phyloP scores from a whole-genome alignment of 164 flowering plant genomes.

The Sedum album region DNA sequence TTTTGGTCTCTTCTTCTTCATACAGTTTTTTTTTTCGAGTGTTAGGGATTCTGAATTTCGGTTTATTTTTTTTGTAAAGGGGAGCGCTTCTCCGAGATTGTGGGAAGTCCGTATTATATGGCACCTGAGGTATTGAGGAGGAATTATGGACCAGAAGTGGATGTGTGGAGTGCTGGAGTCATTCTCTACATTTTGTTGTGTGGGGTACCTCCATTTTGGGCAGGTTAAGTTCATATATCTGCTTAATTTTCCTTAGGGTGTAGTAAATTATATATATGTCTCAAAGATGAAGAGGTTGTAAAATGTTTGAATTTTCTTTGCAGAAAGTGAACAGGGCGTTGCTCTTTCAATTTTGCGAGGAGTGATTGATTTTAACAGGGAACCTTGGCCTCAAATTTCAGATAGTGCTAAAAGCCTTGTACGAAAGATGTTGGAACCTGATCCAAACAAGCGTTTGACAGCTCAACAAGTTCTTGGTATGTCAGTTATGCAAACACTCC shows the following conservation, averaged over 20 bases:
- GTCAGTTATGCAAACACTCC: constrained; percentile 12
- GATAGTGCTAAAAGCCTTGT: constrained; percentile 89
- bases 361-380: constrained; percentile 84
- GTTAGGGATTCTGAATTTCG: neutral
- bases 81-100: constrained; percentile 79
- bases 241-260: neutral
- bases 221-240: constrained; percentile 28
- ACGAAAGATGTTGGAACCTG: constrained; percentile 81
- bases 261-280: neutral
- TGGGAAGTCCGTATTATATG: constrained; percentile 99
- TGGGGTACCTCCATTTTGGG: constrained; percentile 97
- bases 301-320: constrained; percentile 1
- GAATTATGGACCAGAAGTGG: constrained; percentile 90
- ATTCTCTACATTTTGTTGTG: constrained; percentile 71
- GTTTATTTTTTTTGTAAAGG: constrained; percentile 22
- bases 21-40: too few species aligned
- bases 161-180: constrained; percentile 87
- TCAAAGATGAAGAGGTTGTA: neutral
- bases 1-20: too few species aligned
- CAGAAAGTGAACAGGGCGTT: constrained; percentile 95
- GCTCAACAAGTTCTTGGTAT: constrained; percentile 96
- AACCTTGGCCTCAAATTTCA: constrained; percentile 95
- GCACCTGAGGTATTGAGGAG: constrained; percentile 96
- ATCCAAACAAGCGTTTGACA: constrained; percentile 72
- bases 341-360: constrained; percentile 88